Base-by-base conservation (phyloP, 2,329 filamentous ascomycete genomes). In the Dactylellina cionopaga region DNA sequence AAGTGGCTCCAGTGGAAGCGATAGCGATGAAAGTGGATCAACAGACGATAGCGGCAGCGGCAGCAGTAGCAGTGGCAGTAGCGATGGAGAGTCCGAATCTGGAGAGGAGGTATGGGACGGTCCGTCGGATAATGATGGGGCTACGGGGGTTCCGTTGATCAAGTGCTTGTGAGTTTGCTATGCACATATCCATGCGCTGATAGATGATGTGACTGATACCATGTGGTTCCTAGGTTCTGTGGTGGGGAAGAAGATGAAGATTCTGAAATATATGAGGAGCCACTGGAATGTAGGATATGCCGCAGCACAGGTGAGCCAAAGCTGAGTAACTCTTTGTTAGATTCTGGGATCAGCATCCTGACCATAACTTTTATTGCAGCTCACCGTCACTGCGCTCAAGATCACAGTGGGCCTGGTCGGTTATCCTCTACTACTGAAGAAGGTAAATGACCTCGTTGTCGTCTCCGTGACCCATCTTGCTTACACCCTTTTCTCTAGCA, bases 371-470 rank as follows among this genome's bases (percentile, higher is more conserved):
- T 81, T 78, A 79, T 79, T 83, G 79, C 83, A 96, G 94, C 92
- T 78, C 94, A 98, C 83, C 89, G 90, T 80, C 90, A 95, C 85
- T 97, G 94, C 82, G 93, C 92, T 68, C 88, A 90, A 78, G 87
- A 90, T 79, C 86, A 87, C 79, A 86, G 84, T 75, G 85, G 87
- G 73, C 85, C 89, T 80, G 86, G 91, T 46, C 78, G 78, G 41
- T 77, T 76, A 29, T 79, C 79, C 19, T 78, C 77, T 13, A 79
- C 78, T 2, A 79, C 78, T 19, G 76, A 76, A 3, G 79, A 79
- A 59, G 69, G 77, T 75, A 52, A 74, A 71, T 68, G 66, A 37
- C 3, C 11, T n/a, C 6, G 15, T 35, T 10, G 5, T 25, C 44
- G 0, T 22, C 13, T n/a, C 72, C 66, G 49, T 64, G 46, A 29